Base-by-base conservation (phyloP, 1,284 basidiomycete genomes). In the Earliella scabrosa region DNA sequence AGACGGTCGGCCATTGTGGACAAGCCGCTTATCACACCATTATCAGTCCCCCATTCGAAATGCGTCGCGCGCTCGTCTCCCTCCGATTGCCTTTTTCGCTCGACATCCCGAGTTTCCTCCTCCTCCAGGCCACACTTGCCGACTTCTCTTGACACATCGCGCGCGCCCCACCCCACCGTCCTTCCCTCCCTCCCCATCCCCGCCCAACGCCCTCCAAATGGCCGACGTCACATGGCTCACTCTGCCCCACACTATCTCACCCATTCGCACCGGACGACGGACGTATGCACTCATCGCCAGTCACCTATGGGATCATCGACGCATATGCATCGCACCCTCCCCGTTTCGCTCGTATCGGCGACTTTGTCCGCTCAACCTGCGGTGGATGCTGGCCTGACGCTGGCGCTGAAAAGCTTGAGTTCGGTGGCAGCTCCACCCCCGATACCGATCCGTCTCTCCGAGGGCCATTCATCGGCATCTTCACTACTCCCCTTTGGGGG, bases 31-130 rank as follows among this genome's bases (percentile, higher is more conserved):
- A 61, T 61, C 63, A 44, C 44, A n/a, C 16, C 51, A 60, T 53
- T 58, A 63, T 63, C 59, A 65, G 55, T 63, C 60, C 64, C 64
- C 64, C 45, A 40, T 59, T 62, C 55, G 44, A 45, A 52, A 46
- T 36, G 26, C 44, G 13, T 18, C 43, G 11, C 47, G 54, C 48
- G 50, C 32, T 36, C 45, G 21, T 6, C 44, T 44, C 39, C 57
- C 47, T 48, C 47, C 52, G 21, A 43, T 50, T 61, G 44, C 61
- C 60, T 50, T 56, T 51, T 63, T 58, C 26, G 56, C 48, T 21
- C 38, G 29, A 39, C 24, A 20, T 18, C 45, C 43, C 47, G 21
- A 48, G 20, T 57, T 59, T 56, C 43, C 20, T 26, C 35, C 45
- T 21, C 34, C 26, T 6, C 43, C 43, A 45, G 29, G 13, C 43